A percentile compares a stretch with the other conserved stretches of the same genome.
These are phyloP conservation scores for Pseudophaeomoniella oleicola DNA, from an alignment of 2,329 filamentous ascomycete species.

Conservation along the genomic window DNA sequence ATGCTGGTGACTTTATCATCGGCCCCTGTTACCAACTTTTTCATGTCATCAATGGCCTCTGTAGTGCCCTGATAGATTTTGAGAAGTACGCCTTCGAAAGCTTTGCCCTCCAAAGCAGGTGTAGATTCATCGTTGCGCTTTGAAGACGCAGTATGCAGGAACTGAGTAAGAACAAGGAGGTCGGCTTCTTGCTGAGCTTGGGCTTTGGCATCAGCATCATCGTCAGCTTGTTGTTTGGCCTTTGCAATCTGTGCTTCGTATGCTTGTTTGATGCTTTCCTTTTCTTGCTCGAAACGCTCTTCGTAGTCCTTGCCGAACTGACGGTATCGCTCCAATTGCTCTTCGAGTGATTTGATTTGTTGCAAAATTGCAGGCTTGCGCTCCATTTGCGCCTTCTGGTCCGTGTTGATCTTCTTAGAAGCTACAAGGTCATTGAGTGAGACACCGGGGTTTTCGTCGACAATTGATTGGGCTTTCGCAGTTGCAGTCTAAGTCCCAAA, in stretches of 20 bases:
- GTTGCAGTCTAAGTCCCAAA: slow-evolving; percentile 33
- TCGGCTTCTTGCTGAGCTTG: slow-evolving; percentile 29
- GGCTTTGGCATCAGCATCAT: slow-evolving; percentile 32
- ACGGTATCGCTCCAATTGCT: slow-evolving; percentile 46
- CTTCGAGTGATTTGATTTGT: slow-evolving; percentile 41
- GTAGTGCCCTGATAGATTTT: slow-evolving; percentile 49
- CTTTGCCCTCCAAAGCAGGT: slow-evolving; percentile 41
- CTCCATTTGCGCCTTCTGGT: slow-evolving; percentile 48
- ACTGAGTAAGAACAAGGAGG: slow-evolving; percentile 45
- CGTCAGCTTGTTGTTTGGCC: slow-evolving; percentile 33
- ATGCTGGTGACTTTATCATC: slow-evolving; percentile 44
- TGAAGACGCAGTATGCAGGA: slow-evolving; percentile 47
- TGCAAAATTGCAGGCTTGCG: slow-evolving; percentile 49
- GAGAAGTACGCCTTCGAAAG: slow-evolving; percentile 49
- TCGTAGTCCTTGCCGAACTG: slow-evolving; percentile 45
- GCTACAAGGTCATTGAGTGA: slow-evolving; percentile 49
- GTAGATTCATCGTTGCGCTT: slow-evolving; percentile 45
- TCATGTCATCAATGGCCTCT: slow-evolving; percentile 41
- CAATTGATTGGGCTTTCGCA: slow-evolving; percentile 44
- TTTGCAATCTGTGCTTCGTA: slow-evolving; percentile 42
- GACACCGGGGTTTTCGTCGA: slow-evolving; percentile 44
- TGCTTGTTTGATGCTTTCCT: slow-evolving; percentile 37
- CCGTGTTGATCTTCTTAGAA: slow-evolving; percentile 48
- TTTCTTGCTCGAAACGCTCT: slow-evolving; percentile 39
- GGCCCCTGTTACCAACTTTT: slow-evolving; percentile 45